Base-by-base conservation (phyloP, 768 basidiomycete genomes). In the Lactarius hengduanensis region DNA sequence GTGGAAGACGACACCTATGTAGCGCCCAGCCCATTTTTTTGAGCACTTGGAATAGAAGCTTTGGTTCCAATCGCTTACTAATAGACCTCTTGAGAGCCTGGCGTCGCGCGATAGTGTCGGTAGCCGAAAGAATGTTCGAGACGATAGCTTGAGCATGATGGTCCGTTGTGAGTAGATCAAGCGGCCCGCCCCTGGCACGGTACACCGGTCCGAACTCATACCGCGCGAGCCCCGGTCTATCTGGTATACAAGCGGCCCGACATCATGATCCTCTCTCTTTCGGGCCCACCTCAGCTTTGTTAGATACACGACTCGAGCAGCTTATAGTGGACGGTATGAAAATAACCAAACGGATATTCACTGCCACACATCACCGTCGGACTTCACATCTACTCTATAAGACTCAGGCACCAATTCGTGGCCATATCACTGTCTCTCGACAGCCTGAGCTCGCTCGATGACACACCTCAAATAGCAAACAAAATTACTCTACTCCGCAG, bases 61-160 rank as follows among this genome's bases (percentile, higher is more conserved):
- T 18, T 18, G 53, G 34, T 43, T 6, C 20, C 4, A 59, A 36
- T 34, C 7, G 10, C 66, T 57, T 43, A 67, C 66, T 41, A 18
- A 38, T 4, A 38, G 11, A 9, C 20, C n/a, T 13, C 9, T 58
- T 18, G 36, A 15, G 22, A 59, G 18, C 41, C 10, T 56, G 41
- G 41, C 32, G 15, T 28, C 30, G 30, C n/a, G 3, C 1, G 18
- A 55, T 2, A 13, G 32, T 55, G 11, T 59, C 18, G 50, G 5
- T 22, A 32, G 9, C 8, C 30, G 45, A 18, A 59, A 54, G 34
- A 26, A 50, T 26, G 45, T 40, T 32, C 47, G 56, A n/a, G 36
- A 54, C 22, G 57, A 28, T 4, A 32, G 58, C 58, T 4, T 16
- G 5, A 40, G 36, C 38, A 40, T 40, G 20, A 7, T 18, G 18